phyloP scores from a whole-genome alignment of 2,329 filamentous ascomycete genomes.

The Gremmenia infestans region DNA sequence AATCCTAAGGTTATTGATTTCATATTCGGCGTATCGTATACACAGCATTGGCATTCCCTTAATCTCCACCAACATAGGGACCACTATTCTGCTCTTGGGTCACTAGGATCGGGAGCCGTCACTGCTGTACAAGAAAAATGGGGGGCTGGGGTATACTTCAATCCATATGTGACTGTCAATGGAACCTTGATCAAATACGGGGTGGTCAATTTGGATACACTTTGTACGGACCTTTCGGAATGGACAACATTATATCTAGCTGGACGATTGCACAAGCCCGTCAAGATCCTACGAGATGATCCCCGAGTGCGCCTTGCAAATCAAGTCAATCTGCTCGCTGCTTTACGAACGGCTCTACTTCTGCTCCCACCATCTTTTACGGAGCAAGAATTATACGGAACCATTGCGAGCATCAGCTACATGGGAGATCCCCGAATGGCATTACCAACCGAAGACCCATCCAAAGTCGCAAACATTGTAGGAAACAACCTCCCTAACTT shows the following conservation, averaged over 20 bases:
- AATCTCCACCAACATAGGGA: constrained; percentile 84
- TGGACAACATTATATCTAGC: constrained; percentile 98
- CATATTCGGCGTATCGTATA: constrained; percentile 91
- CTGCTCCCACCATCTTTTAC: constrained; percentile 80
- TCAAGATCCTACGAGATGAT: constrained; percentile 95
- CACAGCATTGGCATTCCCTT: constrained; percentile 93
- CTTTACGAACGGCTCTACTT: constrained; percentile 81
- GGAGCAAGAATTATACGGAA: constrained; percentile 82
- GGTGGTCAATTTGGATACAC: constrained; percentile 87
- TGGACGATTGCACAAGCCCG: constrained; percentile 90
- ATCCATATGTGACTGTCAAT: constrained; percentile 90
- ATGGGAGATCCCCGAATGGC: constrained; percentile 95
- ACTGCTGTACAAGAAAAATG: constrained; percentile 80
- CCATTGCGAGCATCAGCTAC: constrained; percentile 89
- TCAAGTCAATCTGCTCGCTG: constrained; percentile 90
- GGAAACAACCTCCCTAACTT: constrained; percentile 88
- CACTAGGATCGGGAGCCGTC: constrained; percentile 78
- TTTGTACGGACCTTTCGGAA: constrained; percentile 78
- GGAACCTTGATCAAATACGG: constrained; percentile 97
- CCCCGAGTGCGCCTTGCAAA: constrained; percentile 89
- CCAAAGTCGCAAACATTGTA: constrained; percentile 93
- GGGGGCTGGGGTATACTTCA: constrained; percentile 96
- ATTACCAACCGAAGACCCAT: constrained; percentile 81
- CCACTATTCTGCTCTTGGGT: constrained; percentile 85
- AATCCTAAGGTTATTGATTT: constrained; percentile 97